Base-by-base conservation (phyloP, 176 grass and related monocot species). In the Oryza coarctata region DNA sequence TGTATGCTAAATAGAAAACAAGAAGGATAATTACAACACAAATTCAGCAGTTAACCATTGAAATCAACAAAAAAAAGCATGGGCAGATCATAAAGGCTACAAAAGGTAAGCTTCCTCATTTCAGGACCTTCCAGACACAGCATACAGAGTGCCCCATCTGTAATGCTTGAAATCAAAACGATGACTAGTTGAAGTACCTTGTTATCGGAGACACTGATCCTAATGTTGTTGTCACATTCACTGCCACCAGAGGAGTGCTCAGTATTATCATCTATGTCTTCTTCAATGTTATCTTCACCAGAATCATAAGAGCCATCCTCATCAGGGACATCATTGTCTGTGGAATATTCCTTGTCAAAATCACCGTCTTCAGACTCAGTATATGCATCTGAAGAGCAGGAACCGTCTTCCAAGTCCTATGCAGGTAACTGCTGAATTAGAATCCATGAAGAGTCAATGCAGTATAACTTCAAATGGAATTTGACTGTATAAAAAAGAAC, bases 371-470 rank as follows among this genome's bases (percentile, higher is more conserved):
- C 95, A 76, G 92, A 95, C 35, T 95, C 96, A 27, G 93, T 90
- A 84, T 95, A 99, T 88, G 86, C 88, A 3, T 95, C 93, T 3
- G 96, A 99, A 71, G 89, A 97, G 58, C 76, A 89, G 25, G 89
- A 92, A 63, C 86, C 92, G 44, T 99, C 96, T 85, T 99, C 77
- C 69, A 92, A 78, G 71, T 91, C 90, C 90, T 93, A 73, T 43
- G 79, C 45, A 78, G 30, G 73, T 73, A 73, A 87, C n/a, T 63
- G 36, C 34, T 79, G 10, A 88, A 82, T 87, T 77, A 90, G 74
- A 78, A 87, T 74, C 75, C 38, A 87, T 79, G 20, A 81, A 63
- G 14, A 41, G 3, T 43, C 74, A 64, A 76, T 84, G 18, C 30
- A 78, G 8, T 30, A 68, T 70, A 71, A 80, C 61, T 85, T 87